Base-by-base conservation (phyloP, 306 rosid species). In the Canavalia gladiata region DNA sequence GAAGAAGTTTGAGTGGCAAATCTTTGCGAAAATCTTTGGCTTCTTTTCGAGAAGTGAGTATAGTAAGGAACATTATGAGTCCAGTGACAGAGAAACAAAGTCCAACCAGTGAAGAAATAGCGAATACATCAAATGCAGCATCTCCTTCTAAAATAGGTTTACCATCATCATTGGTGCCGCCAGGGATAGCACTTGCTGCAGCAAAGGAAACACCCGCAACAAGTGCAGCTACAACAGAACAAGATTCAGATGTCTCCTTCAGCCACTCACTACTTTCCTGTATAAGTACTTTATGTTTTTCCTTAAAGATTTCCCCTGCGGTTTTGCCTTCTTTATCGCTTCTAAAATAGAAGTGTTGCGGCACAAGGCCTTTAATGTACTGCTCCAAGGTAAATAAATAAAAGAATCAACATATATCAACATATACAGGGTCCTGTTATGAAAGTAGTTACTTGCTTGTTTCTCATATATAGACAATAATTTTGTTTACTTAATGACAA, bases 41-140 rank as follows among this genome's bases (percentile, higher is more conserved):
- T 50, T 86, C 84, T 72, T 85, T 83, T 31, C 87, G 68, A 0
- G 94, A 90, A 8, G 89, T 90, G 65, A 90, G 80, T 37, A 93
- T 89, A 10, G 97, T 6, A 5, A 91, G 93, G 72, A 94, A 94
- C 89, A 90, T 89, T 8, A 91, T 79, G 71, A 91, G 68, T 25
- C 94, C 74, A 0, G 91, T 91, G 43, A 87, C 87, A 0, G 97
- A 94, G 81, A 82, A 89, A 65, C 89, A 86, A 0, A 91, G 91
- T 0, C 92, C 90, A 5, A 87, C 0, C 0, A 94, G 76, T 0
- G 97, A 90, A 0, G 88, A 8, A 12, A 89, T 72, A 3, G 89
- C 87, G 6, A 94, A 90, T 7, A 55, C 2, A 8, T 90, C 54
- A 25, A 91, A 90, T 0, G 83, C 84, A 0, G 90, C 82, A 2